phyloP scores from a whole-genome alignment of 1,139 yeast species.

The Hemisphaericaspora lyxosophila region DNA sequence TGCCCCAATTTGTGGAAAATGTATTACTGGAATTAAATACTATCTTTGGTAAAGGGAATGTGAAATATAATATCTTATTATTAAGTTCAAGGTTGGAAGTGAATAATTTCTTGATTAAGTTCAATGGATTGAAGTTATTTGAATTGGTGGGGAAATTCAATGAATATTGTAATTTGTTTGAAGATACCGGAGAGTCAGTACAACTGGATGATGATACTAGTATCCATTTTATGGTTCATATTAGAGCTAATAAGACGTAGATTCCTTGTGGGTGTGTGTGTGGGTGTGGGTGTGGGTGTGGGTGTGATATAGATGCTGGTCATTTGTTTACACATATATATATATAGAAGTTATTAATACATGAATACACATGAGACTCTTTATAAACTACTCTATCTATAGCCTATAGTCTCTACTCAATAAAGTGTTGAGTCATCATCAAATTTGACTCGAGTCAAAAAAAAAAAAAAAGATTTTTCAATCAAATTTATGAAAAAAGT shows the following conservation, averaged over 20 bases:
- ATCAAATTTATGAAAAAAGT: too few species aligned
- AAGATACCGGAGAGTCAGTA: slow-evolving; percentile 15
- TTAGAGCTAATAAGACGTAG: slow-evolving; percentile 10
- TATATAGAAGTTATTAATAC: too few species aligned
- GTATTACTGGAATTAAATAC: slow-evolving; percentile 23
- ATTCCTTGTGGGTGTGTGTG: not conserved
- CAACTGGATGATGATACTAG: slow-evolving; percentile 11
- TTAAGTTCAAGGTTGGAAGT: slow-evolving; percentile 34
- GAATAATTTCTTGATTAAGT: slow-evolving; percentile 31
- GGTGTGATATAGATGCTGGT: not conserved
- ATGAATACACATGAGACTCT: too few species aligned
- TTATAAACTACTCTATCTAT: too few species aligned
- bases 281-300: not conserved
- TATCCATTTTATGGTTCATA: slow-evolving; percentile 23
- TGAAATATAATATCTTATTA: slow-evolving; percentile 31
- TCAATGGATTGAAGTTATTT: slow-evolving; percentile 30
- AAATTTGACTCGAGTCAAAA: too few species aligned
- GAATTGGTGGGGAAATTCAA: slow-evolving; percentile 38
- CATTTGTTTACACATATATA: too few species aligned
- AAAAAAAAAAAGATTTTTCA: too few species aligned
- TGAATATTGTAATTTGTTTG: slow-evolving; percentile 26
- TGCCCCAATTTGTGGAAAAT: slow-evolving; percentile 27
- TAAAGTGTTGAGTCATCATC: too few species aligned
- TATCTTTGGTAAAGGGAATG: slow-evolving; percentile 37
- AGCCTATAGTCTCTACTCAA: too few species aligned